A percentile compares a stretch with the other conserved stretches of the same genome.
Evolutionary conservation across 2,329 filamentous ascomycete species (phyloP).

Genomic region (Monascus ruber): DNA sequence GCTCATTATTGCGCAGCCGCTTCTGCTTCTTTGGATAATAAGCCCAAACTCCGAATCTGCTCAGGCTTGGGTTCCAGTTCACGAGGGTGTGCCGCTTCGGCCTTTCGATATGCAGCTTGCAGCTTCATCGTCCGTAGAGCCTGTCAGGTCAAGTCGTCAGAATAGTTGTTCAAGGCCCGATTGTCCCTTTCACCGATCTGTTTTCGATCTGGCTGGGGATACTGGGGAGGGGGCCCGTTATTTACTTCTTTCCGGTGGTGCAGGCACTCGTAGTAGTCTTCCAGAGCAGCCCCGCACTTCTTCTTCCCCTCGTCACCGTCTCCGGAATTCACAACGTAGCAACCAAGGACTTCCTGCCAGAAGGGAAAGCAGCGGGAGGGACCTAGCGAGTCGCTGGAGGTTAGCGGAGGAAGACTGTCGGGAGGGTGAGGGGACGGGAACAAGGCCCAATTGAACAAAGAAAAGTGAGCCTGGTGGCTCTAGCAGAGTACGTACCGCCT

Average conservation of each 20-base stretch:
- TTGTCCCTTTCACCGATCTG: neutral
- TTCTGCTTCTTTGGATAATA: slow-evolving; percentile 76
- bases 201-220: neutral
- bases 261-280: slow-evolving; percentile 98
- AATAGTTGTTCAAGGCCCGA: slow-evolving; percentile 1
- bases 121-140: slow-evolving; percentile 65
- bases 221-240: neutral
- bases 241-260: slow-evolving; percentile 98
- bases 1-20: slow-evolving; percentile 40
- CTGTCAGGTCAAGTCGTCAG: slow-evolving; percentile 34
- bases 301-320: slow-evolving; percentile 71
- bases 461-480: neutral
- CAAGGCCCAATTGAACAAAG: neutral
- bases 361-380: slow-evolving; percentile 89
- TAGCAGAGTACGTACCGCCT: slow-evolving; percentile 32
- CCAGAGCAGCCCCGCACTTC: slow-evolving; percentile 73
- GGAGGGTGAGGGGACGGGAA: neutral
- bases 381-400: slow-evolving; percentile 33
- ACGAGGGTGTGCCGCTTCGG: slow-evolving; percentile 60
- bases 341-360: slow-evolving; percentile 98
- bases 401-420: slow-evolving; percentile 10
- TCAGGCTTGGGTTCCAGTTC: slow-evolving; percentile 73
- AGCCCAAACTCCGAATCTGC: slow-evolving; percentile 75
- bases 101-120: slow-evolving; percentile 75
- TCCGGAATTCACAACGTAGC: slow-evolving; percentile 89